Percentiles rank a stretch among this genome's conserved stretches.
Evolutionary conservation across 371 early-diverging fungal species (phyloP).

Genomic region (Apophysomyces variabilis): DNA sequence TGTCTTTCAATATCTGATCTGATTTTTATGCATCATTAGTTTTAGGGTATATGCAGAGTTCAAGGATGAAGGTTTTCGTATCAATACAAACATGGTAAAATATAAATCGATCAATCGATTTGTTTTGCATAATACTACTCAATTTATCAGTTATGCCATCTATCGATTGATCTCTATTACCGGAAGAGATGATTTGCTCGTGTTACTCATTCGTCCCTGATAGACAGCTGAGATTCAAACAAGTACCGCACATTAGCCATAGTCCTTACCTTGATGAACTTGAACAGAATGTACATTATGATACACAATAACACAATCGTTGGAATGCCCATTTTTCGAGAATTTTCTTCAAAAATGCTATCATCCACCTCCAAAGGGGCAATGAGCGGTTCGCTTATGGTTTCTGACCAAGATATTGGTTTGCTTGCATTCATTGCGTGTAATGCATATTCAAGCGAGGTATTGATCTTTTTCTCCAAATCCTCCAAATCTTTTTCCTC

Average conservation of each 20-base stretch:
- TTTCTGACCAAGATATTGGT: background rate
- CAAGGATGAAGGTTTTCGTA: too few species aligned
- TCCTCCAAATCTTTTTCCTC: background rate
- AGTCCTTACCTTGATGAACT: background rate
- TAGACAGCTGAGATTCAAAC: background rate
- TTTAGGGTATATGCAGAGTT: too few species aligned
- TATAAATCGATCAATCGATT: background rate
- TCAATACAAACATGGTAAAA: too few species aligned
- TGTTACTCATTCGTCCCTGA: background rate
- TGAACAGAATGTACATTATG: background rate
- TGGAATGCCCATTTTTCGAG: background rate
- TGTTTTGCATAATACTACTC: background rate
- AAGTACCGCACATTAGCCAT: background rate
- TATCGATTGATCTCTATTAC: background rate
- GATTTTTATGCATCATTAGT: too few species aligned
- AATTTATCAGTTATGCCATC: background rate
- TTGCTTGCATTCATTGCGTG: background rate
- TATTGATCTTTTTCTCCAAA: background rate
- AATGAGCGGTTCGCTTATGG: background rate
- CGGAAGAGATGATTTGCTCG: background rate
- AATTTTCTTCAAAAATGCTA: slow-evolving; percentile 4
- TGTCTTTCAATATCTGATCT: too few species aligned
- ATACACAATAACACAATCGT: background rate
- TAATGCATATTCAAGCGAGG: background rate
- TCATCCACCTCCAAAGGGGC: background rate